A percentile compares a stretch with the other conserved stretches of the same genome.
Conservation (phyloP, 2,329 filamentous ascomycete species). For the Aspergillus ustus region DNA sequence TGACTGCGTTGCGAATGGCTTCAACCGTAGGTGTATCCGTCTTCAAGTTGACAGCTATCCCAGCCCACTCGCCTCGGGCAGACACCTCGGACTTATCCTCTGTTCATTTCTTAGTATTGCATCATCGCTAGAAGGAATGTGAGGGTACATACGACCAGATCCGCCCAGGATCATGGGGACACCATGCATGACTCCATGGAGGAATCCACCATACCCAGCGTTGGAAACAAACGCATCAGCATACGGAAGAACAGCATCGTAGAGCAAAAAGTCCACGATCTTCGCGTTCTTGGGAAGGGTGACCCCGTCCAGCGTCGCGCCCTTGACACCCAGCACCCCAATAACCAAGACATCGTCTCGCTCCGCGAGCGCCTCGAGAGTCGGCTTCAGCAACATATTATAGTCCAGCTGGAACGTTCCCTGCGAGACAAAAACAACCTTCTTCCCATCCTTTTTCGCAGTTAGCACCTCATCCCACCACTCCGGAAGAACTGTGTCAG, state of each 20-base stretch:
- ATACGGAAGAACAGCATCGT: conserved; percentile 11
- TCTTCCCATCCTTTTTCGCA: background rate
- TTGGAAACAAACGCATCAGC: conserved; percentile 10
- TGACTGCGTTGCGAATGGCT: background rate
- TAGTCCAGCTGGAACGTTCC: conserved; percentile 6
- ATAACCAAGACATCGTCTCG: conserved; percentile 8
- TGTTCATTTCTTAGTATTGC: background rate
- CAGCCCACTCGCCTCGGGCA: conserved; percentile 5
- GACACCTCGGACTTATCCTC: conserved; percentile 13
- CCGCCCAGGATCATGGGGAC: conserved; percentile 12
- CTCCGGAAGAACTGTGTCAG: background rate
- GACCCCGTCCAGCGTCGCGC: background rate
- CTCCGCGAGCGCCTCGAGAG: conserved; percentile 4
- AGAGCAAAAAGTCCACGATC: conserved; percentile 5
- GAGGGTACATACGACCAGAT: background rate
- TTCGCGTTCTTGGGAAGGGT: background rate
- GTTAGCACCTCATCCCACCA: conserved; percentile 8
- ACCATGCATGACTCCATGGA: conserved; percentile 8
- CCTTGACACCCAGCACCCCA: conserved; percentile 1
- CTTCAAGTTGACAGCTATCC: conserved; percentile 2
- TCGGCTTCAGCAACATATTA: conserved; percentile 2
- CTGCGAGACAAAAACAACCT: conserved; percentile 12
- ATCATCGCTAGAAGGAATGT: background rate
- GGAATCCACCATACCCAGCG: conserved; percentile 11
- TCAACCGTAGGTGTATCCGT: background rate